A percentile compares a stretch with the other conserved stretches of the same genome.
phyloP scores from a whole-genome alignment of 2,329 filamentous ascomycete genomes.

The Epichloe coenophiala region DNA sequence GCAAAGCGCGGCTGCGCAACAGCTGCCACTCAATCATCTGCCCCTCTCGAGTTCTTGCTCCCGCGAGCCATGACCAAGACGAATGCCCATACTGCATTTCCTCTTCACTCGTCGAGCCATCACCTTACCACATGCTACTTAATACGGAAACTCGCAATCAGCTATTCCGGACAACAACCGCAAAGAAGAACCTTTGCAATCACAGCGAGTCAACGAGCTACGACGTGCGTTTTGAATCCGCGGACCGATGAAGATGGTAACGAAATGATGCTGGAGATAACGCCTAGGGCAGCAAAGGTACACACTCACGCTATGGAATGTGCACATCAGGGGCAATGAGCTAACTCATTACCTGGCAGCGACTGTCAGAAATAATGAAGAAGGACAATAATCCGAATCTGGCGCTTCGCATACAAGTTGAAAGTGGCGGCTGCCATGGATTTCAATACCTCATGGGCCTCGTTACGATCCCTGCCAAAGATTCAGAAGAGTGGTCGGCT shows the following conservation, averaged over 20 bases:
- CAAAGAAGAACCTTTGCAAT: constrained; percentile 22
- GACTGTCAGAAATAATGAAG: constrained; percentile 63
- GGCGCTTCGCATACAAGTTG: constrained; percentile 81
- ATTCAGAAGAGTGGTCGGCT: constrained; percentile 20
- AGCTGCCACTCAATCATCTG: constrained; percentile 11
- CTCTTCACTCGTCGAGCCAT: background rate
- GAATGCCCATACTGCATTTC: background rate
- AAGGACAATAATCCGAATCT: constrained; percentile 63
- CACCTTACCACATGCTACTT: background rate
- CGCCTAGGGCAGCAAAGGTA: constrained; percentile 68
- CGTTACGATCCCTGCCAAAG: constrained; percentile 41
- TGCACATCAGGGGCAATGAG: background rate
- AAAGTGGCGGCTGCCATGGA: constrained; percentile 89
- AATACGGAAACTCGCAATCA: background rate
- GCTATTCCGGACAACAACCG: background rate
- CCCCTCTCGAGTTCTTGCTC: constrained; percentile 26
- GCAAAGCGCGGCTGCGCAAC: constrained; percentile 22
- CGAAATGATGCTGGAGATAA: constrained; percentile 74
- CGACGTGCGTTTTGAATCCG: constrained; percentile 51
- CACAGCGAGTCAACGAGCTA: constrained; percentile 24
- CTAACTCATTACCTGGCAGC: constrained; percentile 25
- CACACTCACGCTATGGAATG: constrained; percentile 8
- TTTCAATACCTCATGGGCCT: constrained; percentile 96
- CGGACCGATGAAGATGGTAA: constrained; percentile 70
- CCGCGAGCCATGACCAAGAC: constrained; percentile 14